These are phyloP conservation scores for Tricholoma sp. DNA, from an alignment of 768 basidiomycete genomes.

Conservation along the genomic window DNA sequence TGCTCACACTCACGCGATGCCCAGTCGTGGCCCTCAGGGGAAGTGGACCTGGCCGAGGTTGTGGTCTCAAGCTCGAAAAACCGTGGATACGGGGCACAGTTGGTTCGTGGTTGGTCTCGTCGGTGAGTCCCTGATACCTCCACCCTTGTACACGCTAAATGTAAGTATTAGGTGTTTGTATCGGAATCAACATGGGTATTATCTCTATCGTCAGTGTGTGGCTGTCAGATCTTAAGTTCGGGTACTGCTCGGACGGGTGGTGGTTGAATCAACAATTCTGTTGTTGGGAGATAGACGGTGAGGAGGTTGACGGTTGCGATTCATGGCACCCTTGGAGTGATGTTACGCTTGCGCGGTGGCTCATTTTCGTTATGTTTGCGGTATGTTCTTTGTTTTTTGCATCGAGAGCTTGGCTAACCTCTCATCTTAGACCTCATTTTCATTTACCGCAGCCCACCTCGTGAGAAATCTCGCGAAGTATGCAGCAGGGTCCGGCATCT, in stretches of 20 bases:
- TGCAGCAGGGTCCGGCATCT: conserved; percentile 96
- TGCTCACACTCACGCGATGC: conserved; percentile 36
- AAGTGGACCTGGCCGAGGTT: conserved; percentile 51
- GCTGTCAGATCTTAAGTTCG: conserved; percentile 97
- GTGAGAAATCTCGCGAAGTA: conserved; percentile 88
- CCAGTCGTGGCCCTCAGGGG: conserved; percentile 42
- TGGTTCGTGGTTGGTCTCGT: conserved; percentile 92
- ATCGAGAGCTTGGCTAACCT: background rate
- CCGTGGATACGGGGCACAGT: conserved; percentile 71
- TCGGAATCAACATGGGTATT: conserved; percentile 91
- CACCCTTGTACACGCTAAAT: background rate
- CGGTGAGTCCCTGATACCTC: conserved; percentile 48
- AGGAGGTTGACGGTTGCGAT: conserved; percentile 74
- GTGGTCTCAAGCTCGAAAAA: conserved; percentile 54
- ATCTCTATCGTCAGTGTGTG: conserved; percentile 95
- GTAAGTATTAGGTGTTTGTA: conserved; percentile 61
- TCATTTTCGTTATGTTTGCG: conserved; percentile 84
- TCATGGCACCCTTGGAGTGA: conserved; percentile 92
- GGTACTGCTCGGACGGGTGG: conserved; percentile 96
- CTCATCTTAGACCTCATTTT: conserved; percentile 63
- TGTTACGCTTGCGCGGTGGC: conserved; percentile 66
- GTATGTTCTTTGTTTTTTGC: conserved; percentile 43
- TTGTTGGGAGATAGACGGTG: conserved; percentile 91
- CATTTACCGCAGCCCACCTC: conserved; percentile 83
- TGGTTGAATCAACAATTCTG: conserved; percentile 98